A percentile compares a stretch with the other conserved stretches of the same genome.
Evolutionary conservation across 495 filamentous ascomycete genomes (phyloP).

Genomic region (Penicillium cinerascens): DNA sequence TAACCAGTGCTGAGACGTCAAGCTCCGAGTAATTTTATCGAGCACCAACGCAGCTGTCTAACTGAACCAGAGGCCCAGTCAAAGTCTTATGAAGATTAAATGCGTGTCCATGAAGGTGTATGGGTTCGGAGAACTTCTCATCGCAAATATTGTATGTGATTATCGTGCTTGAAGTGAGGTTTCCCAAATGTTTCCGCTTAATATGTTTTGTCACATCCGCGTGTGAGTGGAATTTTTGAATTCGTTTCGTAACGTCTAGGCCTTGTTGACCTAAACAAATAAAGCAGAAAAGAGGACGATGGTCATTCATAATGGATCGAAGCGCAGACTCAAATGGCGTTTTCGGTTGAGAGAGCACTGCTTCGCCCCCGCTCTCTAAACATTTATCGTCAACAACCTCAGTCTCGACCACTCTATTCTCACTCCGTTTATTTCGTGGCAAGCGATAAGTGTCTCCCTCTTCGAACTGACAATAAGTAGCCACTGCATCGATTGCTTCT

Average conservation of each 20-base stretch:
- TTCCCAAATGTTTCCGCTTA: constrained; percentile 34
- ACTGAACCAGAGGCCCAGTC: constrained; percentile 10
- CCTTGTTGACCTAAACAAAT: constrained; percentile 34
- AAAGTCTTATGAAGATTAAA: constrained; percentile 19
- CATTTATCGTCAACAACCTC: no score
- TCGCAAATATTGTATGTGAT: constrained; percentile 20
- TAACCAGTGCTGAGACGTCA: no score
- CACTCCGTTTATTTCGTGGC: constrained; percentile 16
- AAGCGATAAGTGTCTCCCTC: constrained; percentile 24
- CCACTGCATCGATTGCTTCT: constrained; percentile 30
- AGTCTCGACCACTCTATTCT: background rate
- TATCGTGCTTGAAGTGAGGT: constrained; percentile 17
- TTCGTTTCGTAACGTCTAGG: constrained; percentile 25
- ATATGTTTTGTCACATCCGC: constrained; percentile 41
- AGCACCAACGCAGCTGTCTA: no score
- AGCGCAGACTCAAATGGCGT: constrained; percentile 11
- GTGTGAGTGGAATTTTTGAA: constrained; percentile 27
- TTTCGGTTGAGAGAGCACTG: no score
- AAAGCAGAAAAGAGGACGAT: constrained; percentile 37
- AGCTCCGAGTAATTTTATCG: no score
- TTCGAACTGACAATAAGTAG: constrained; percentile 31
- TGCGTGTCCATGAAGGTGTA: constrained; percentile 19
- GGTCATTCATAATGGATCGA: constrained; percentile 26
- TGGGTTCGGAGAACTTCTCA: constrained; percentile 15
- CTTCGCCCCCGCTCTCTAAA: no score